A percentile compares a stretch with the other conserved stretches of the same genome.
Conservation (phyloP, 208 protist genomes). For the Acanthamoeba castellanii region DNA sequence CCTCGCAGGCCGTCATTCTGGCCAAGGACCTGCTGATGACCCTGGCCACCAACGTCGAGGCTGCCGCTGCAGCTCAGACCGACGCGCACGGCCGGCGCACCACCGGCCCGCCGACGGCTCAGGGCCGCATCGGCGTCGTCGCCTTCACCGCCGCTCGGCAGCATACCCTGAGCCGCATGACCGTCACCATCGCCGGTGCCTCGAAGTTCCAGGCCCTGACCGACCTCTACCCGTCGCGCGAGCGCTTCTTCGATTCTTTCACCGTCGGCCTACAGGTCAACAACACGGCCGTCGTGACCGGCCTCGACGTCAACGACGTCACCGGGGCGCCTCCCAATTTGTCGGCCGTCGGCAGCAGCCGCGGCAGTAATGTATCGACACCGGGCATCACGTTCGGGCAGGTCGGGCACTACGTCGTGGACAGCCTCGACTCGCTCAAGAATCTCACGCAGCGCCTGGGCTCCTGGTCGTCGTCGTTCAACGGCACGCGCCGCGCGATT, state of each 20-base stretch:
- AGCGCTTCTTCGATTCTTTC: constrained; percentile 48
- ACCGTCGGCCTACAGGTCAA: background rate
- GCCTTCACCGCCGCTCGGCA: background rate
- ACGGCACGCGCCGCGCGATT: background rate
- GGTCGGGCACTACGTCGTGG: background rate
- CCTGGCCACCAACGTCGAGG: background rate
- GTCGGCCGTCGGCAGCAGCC: too few relatives aligned
- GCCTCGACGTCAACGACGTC: background rate
- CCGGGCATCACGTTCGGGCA: background rate
- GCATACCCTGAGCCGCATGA: background rate
- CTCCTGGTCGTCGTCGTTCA: constrained; percentile 1
- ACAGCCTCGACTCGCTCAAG: background rate
- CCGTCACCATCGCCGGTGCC: background rate
- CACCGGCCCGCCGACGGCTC: background rate
- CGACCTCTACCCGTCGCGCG: constrained; percentile 13
- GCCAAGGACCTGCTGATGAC: background rate
- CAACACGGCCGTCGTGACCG: background rate
- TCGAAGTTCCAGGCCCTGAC: background rate
- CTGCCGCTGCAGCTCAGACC: background rate
- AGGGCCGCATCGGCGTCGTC: background rate
- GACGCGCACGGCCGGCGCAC: background rate
- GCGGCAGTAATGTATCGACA: background rate
- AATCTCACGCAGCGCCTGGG: background rate
- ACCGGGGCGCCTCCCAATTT: background rate
- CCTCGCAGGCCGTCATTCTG: background rate